These are phyloP conservation scores for Cardamine chenopodiifolia DNA, from an alignment of 345 rosid species.

Conservation along the genomic window DNA sequence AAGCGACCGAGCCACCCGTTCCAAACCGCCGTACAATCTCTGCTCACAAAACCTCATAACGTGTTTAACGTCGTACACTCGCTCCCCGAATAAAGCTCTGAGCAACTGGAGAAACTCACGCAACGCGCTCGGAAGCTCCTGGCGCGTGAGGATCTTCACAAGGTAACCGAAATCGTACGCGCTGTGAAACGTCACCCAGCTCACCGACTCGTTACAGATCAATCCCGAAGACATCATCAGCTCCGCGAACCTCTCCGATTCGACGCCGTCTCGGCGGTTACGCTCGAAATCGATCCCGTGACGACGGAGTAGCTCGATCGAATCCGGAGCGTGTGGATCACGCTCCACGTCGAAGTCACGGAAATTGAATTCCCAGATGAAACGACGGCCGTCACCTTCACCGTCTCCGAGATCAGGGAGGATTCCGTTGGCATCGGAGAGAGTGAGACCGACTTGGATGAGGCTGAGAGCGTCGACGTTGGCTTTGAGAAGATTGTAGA, in stretches of 20 bases:
- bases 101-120: slow-evolving; percentile 54
- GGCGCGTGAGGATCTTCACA: slow-evolving; percentile 77
- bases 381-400: slow-evolving; percentile 24
- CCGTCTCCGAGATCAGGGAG: slow-evolving; percentile 65
- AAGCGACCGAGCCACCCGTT: slow-evolving; percentile 66
- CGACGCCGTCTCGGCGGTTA: slow-evolving; percentile 59
- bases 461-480: slow-evolving; percentile 81
- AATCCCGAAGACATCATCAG: slow-evolving; percentile 87
- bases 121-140: slow-evolving; percentile 54
- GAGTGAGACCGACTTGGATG: slow-evolving; percentile 87
- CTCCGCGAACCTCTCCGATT: slow-evolving; percentile 76
- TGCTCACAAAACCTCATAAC: slow-evolving; percentile 72
- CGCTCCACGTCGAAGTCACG: slow-evolving; percentile 78
- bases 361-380: slow-evolving; percentile 94
- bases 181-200: slow-evolving; percentile 96
- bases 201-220: slow-evolving; percentile 73
- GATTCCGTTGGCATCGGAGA: slow-evolving; percentile 65
- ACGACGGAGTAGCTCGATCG: slow-evolving; percentile 71
- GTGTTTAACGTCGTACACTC: slow-evolving; percentile 85
- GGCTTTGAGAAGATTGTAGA: slow-evolving; percentile 68
- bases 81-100: slow-evolving; percentile 62
- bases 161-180: slow-evolving; percentile 93
- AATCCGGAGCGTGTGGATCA: slow-evolving; percentile 78
- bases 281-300: slow-evolving; percentile 88
- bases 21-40: slow-evolving; percentile 73